Evolutionary conservation across 164 flowering plant genomes (phyloP), one percentile per base, ranked within the genome.

Genomic region (Piper longum): DNA sequence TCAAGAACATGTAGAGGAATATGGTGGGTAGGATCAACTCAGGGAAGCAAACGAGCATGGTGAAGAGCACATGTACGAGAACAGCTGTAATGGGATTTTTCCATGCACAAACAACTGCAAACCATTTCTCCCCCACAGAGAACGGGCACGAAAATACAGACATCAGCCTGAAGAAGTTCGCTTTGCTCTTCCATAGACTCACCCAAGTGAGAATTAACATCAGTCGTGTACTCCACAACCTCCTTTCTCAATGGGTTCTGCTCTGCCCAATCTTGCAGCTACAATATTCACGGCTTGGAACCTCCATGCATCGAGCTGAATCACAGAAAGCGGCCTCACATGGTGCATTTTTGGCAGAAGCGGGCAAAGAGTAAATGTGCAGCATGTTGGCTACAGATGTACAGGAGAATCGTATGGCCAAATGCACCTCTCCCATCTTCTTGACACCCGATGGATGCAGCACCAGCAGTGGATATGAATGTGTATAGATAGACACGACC

Each of bases 391-490:
- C 13, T 62, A 76, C 40, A 12, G 81, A 71, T 0, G 77, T 41
- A 61, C 82, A 77, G 2, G 80, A 69, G 51, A 84, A 84, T 48
- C 86, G 67, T 55, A 84, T 74, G 16, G 84, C 89, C 62, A 84
- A 63, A 16, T 84, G 85, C 42, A 84, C 59, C 58, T 84, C 89
- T 4, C 89, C 89, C 82, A 73, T 84, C 71, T 82, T 82, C 61
- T 82, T 80, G 45, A 82, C 77, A 40, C 88, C 88, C 1, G 73
- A 66, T 14, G 82, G 62, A 3, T 77, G 75, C 44, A 82, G 60
- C 0, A 72, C 80, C 18, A 82, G 54, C 2, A 83, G 74, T 0
- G 88, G 88, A 57, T 83, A 81, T 7, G 76, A 70, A 55, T 81
- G 81, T 1, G 88, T 80, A 71, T 84, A 84, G 17, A 71, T 84